Conservation (phyloP, 805 yeast species). For the Aciculoconidium aculeatum region DNA sequence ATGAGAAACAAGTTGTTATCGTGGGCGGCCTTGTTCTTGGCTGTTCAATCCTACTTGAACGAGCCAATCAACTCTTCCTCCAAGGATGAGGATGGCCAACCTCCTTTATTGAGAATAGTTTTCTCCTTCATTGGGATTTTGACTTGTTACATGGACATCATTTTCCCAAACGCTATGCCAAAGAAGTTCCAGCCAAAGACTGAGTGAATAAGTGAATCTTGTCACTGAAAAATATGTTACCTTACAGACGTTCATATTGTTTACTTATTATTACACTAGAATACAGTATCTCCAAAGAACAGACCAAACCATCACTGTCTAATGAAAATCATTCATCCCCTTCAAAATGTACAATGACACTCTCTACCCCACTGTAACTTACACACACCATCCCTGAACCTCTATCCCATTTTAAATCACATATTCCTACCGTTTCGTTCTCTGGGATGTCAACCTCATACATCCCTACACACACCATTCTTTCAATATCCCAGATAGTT, state of each 20-base stretch:
- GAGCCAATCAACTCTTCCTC: slow-evolving; percentile 33
- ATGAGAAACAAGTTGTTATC: slow-evolving; percentile 52
- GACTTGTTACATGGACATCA: slow-evolving; percentile 51
- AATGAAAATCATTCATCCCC: too few species aligned
- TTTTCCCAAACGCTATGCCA: slow-evolving; percentile 40
- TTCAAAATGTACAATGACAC: too few species aligned
- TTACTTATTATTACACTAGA: too few species aligned
- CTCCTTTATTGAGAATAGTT: slow-evolving; percentile 42
- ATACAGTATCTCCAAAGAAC: too few species aligned
- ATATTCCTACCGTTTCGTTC: slow-evolving; percentile 21
- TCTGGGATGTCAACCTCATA: slow-evolving; percentile 12
- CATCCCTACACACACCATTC: slow-evolving; percentile 23
- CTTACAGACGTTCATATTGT: too few species aligned
- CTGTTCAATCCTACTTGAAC: slow-evolving; percentile 43
- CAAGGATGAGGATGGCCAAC: slow-evolving; percentile 27
- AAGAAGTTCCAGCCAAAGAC: too few species aligned
- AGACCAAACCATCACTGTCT: too few species aligned
- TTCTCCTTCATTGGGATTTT: slow-evolving; percentile 43
- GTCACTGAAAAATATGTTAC: too few species aligned
- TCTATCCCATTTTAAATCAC: slow-evolving; percentile 35
- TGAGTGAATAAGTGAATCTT: too few species aligned
- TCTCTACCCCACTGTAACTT: slow-evolving; percentile 29
- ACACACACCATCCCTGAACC: slow-evolving; percentile 22
- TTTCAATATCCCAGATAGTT: slow-evolving; percentile 43
- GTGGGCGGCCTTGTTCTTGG: slow-evolving; percentile 50